These are phyloP conservation scores for Alternaria angustiovoidea DNA, from an alignment of 2,329 filamentous ascomycete genomes.

Conservation along the genomic window DNA sequence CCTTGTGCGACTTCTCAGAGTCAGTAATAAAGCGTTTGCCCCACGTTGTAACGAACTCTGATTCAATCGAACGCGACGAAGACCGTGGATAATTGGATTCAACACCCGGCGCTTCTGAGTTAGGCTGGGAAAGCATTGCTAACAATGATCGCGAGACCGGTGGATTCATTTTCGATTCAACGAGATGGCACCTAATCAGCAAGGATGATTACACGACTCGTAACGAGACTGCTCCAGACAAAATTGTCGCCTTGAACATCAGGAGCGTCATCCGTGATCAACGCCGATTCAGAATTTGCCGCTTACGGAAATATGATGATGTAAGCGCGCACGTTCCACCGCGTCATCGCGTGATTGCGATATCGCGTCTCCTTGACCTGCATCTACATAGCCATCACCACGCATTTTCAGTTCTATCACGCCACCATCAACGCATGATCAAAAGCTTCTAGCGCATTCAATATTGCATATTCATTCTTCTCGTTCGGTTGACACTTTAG, in stretches of 20 bases:
- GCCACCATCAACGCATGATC: no score
- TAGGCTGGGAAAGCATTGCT: background rate
- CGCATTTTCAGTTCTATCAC: background rate
- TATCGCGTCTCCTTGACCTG: background rate
- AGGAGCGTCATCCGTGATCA: slow-evolving; percentile 8
- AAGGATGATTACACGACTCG: background rate
- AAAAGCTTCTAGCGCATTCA: fast-evolving
- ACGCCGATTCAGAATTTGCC: background rate
- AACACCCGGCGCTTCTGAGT: background rate
- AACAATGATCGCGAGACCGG: background rate
- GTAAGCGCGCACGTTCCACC: slow-evolving; percentile 1
- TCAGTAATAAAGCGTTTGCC: background rate
- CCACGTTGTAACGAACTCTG: background rate
- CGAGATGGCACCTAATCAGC: no score
- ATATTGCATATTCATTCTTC: no score
- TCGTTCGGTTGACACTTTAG: no score
- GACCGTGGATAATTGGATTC: background rate
- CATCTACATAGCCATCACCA: background rate
- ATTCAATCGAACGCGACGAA: background rate
- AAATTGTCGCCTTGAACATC: slow-evolving; percentile 11
- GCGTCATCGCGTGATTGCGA: background rate
- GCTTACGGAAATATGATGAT: background rate
- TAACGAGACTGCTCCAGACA: background rate
- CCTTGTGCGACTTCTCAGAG: background rate
- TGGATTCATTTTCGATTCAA: background rate